Base-by-base conservation (phyloP, 1,139 yeast genomes). In the Saccharomyces hybrid region DNA sequence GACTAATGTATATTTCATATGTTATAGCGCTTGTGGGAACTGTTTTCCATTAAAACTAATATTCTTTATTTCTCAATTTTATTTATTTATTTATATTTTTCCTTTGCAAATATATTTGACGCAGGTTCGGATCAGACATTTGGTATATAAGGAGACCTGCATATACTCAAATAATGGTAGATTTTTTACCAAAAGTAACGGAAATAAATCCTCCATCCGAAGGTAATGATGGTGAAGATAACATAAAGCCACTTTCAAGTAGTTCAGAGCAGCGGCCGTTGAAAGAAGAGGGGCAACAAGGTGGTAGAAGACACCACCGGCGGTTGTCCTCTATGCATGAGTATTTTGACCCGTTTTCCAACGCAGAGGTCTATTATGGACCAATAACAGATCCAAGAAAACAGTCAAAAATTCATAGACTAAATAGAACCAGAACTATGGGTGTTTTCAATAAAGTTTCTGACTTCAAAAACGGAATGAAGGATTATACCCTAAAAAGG, bases 311-410 rank as follows among this genome's bases (percentile, higher is more conserved):
- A 49, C 65, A 59, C 46, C 59, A 66, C 48, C 60, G 71, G 51
- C 42, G 53, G 31, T 52, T 61, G 49, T 65, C 68, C n/a, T 68
- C 71, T 4, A 49, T 66, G 31, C 62, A 59, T 47, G 71, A 68
- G 52, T 63, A 64, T 49, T 56, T 59, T 42, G 86, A 83, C 66
- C 95, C 95, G 0, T 84, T 76, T 61, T 85, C 84, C 16, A 72
- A 74, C n/a, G 80, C 95, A 0, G 91, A 86, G 55, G 74, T 78
- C 31, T 87, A 87, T 67, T 87, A 87, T 67, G 88, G 90, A 3
- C 83, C 85, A 2, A 71, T 70, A 23, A 80, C 83, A 2, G 82
- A 82, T 61, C 84, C 86, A 2, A 68, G 79, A 46, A 27, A 49
- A 34, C 50, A 46, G 31, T 42, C 53, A 20, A 59, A 54, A 30